phyloP scores from a whole-genome alignment of 345 rosid species.

The Ceriops tagal region DNA sequence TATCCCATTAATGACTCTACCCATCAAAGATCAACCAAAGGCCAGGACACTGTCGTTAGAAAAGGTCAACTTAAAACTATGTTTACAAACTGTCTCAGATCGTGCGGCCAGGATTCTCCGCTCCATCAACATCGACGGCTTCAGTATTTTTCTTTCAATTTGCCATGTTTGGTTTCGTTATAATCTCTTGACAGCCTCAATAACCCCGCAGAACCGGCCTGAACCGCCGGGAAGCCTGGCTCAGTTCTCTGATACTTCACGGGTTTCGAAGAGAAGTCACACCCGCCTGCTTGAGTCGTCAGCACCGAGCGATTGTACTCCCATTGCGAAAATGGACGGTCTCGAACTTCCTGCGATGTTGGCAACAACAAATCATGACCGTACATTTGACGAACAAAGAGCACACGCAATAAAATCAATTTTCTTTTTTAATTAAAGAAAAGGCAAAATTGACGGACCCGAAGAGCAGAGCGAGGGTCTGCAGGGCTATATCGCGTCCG shows the following conservation, averaged over 20 bases:
- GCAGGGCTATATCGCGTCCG: slow-evolving; percentile 18
- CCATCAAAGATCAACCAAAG: not conserved
- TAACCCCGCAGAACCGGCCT: slow-evolving; percentile 7
- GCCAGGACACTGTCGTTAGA: slow-evolving; percentile 8
- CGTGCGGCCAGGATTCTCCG: slow-evolving; percentile 24
- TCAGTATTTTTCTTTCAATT: not conserved
- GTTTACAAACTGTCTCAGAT: slow-evolving; percentile 11
- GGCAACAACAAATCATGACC: too few species aligned
- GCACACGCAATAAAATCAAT: too few species aligned
- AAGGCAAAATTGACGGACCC: not conserved
- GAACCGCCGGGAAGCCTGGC: not conserved
- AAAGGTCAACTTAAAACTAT: slow-evolving; percentile 18
- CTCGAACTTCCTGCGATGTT: slow-evolving; percentile 18
- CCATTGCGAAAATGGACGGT: slow-evolving; percentile 14
- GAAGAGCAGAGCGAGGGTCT: slow-evolving; percentile 23
- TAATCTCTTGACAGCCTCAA: slow-evolving; percentile 7
- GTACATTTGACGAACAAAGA: too few species aligned
- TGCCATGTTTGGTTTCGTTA: not conserved
- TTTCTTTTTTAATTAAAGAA: not conserved
- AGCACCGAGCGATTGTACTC: slow-evolving; percentile 1
- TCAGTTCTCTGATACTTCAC: slow-evolving; percentile 18
- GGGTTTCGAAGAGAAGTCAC: slow-evolving; percentile 9
- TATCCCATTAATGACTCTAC: slow-evolving; percentile 2
- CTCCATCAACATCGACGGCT: slow-evolving; percentile 10
- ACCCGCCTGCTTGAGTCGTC: not conserved